Conservation (phyloP, 129 eudicot species). For the Lonicera japonica region DNA sequence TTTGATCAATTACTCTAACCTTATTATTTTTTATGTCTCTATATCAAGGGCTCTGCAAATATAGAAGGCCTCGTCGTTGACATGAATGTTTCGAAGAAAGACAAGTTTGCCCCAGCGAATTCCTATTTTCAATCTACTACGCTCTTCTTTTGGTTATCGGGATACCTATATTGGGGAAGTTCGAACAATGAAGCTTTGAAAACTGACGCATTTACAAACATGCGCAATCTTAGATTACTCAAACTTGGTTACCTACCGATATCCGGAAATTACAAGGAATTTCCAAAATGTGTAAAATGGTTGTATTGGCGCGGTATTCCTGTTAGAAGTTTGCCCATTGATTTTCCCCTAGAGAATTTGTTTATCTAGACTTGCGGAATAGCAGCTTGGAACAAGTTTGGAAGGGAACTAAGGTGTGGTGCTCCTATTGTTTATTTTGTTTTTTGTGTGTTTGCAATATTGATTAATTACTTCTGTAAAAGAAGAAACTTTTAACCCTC, state of each 20-base stretch:
- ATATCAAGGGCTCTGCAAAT: background rate
- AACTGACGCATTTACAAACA: background rate
- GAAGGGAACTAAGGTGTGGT: background rate
- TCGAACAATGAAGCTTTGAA: background rate
- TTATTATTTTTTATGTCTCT: background rate
- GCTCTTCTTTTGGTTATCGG: too few relatives aligned
- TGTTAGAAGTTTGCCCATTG: background rate
- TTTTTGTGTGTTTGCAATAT: background rate
- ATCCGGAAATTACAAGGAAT: background rate
- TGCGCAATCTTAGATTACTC: background rate
- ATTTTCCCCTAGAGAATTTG: background rate
- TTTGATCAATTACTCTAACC: too few relatives aligned
- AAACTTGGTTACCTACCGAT: background rate
- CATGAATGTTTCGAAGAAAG: background rate
- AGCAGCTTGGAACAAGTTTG: background rate
- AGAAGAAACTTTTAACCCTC: background rate
- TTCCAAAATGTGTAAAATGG: background rate
- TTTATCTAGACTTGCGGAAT: constrained; percentile 7
- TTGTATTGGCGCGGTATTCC: background rate
- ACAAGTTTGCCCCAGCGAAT: background rate
- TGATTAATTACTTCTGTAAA: background rate
- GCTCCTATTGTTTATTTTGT: background rate
- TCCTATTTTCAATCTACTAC: too few relatives aligned
- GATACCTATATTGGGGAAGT: too few relatives aligned
- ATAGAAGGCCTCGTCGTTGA: background rate